Evolutionary conservation across 768 basidiomycete genomes (phyloP).

Genomic region (Trametes villosa): DNA sequence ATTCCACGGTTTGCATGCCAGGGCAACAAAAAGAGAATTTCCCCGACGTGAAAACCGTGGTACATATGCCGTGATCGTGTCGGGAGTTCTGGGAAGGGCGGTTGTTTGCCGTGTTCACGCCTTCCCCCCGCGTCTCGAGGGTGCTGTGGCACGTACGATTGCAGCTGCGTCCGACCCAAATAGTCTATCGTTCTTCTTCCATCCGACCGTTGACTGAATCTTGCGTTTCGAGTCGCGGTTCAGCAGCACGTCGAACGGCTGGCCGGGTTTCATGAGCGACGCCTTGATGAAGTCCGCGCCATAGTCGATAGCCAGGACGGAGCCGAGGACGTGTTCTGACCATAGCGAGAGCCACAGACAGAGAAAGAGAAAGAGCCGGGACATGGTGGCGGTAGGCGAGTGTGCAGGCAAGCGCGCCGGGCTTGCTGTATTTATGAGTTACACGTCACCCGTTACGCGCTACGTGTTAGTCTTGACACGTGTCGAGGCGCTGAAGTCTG

Average conservation of each 20-base stretch:
- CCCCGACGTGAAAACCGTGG: not conserved
- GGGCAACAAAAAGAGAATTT: too few relatives aligned
- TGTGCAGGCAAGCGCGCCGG: conserved; percentile 12
- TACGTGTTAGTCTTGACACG: conserved; percentile 23
- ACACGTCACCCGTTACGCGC: conserved; percentile 23
- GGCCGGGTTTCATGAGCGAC: conserved; percentile 55
- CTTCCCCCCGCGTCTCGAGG: not conserved
- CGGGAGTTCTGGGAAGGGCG: too few relatives aligned
- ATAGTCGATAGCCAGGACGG: conserved; percentile 96
- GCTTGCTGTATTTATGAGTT: conserved; percentile 14
- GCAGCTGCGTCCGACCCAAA: conserved; percentile 91
- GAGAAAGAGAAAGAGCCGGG: conserved; percentile 25
- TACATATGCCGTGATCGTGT: too few relatives aligned
- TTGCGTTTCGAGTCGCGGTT: conserved; percentile 98
- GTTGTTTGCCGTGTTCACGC: too few relatives aligned
- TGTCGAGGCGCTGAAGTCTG: not conserved
- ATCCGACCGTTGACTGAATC: conserved; percentile 86
- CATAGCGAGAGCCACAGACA: conserved; percentile 28
- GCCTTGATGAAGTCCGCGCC: conserved; percentile 98
- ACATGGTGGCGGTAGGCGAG: conserved; percentile 25
- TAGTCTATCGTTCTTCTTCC: conserved; percentile 88
- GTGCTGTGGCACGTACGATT: conserved; percentile 63
- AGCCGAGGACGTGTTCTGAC: conserved; percentile 47
- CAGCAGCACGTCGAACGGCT: conserved; percentile 91
- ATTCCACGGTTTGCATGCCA: too few relatives aligned